Conservation (phyloP, 2,329 filamentous ascomycete genomes). For the Pseudogymnoascus sp. region DNA sequence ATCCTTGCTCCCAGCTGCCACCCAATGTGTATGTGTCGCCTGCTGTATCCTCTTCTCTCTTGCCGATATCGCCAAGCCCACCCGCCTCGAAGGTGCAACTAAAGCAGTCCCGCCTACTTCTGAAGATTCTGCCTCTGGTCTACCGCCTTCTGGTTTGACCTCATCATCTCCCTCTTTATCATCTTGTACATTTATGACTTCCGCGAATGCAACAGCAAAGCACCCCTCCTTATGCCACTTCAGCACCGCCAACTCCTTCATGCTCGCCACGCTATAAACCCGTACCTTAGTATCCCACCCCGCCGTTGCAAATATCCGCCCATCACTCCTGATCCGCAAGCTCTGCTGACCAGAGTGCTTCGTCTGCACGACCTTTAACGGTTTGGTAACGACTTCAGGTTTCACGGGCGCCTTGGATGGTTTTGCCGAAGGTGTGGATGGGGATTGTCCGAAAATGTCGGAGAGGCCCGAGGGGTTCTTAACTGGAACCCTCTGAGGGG, state of each 20-base stretch:
- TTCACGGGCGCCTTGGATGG: not conserved
- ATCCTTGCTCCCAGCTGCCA: constrained; percentile 86
- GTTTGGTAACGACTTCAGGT: constrained; percentile 22
- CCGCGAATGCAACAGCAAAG: constrained; percentile 69
- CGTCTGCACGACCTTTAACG: constrained; percentile 60
- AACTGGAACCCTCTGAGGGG: not conserved
- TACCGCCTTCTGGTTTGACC: constrained; percentile 4
- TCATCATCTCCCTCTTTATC: constrained; percentile 8
- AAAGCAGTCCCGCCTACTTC: not conserved
- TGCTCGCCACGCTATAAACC: constrained; percentile 69
- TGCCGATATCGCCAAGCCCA: constrained; percentile 38
- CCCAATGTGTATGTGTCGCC: constrained; percentile 70
- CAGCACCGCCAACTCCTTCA: constrained; percentile 82
- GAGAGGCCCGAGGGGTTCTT: not conserved
- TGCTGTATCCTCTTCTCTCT: constrained; percentile 55
- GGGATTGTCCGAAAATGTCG: not conserved
- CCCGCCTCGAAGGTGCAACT: constrained; percentile 12
- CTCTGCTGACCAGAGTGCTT: constrained; percentile 88
- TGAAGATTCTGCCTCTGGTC: not conserved
- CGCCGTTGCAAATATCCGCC: constrained; percentile 75
- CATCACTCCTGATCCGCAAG: constrained; percentile 68
- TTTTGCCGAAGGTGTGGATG: not conserved
- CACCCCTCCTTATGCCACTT: constrained; percentile 92
- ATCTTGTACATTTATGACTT: constrained; percentile 23
- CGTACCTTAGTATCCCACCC: constrained; percentile 83